Percentiles rank a stretch among this genome's conserved stretches.
These are phyloP conservation scores for Talaromyces sp. DNA, from an alignment of 2,329 filamentous ascomycete species.

Conservation along the genomic window DNA sequence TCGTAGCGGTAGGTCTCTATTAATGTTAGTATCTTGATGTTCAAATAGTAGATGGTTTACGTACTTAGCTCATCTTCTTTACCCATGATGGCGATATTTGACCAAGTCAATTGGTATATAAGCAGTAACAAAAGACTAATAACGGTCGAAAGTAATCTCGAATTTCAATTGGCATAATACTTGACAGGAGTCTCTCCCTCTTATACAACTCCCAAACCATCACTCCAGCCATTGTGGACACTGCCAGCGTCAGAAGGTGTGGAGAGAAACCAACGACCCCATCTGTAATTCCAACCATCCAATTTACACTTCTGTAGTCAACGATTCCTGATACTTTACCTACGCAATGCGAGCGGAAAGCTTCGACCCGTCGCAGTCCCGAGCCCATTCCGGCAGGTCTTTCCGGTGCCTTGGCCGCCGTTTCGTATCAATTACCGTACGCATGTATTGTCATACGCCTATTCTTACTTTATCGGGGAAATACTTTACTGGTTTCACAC, in stretches of 20 bases:
- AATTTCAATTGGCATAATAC: not conserved
- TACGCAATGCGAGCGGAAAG: not conserved
- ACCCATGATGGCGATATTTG: slow-evolving; percentile 29
- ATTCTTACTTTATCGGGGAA: not conserved
- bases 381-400: slow-evolving; percentile 1
- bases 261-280: not conserved
- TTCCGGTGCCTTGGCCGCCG: not conserved
- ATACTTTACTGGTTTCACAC: not conserved
- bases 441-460: not conserved
- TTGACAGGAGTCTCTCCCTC: not conserved
- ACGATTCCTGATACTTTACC: not conserved
- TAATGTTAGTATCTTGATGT: not conserved
- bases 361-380: not conserved
- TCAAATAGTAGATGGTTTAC: not conserved
- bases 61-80: slow-evolving; percentile 35
- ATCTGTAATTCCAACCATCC: not conserved
- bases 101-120: not conserved
- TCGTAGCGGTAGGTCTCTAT: slow-evolving; percentile 50
- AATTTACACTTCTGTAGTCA: not conserved
- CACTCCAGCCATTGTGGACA: not conserved
- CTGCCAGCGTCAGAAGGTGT: not conserved
- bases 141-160: not conserved
- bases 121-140: not conserved
- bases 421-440: not conserved
- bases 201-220: not conserved